phyloP scores from a whole-genome alignment of 2,329 filamentous ascomycete species.

The Thielaviopsis euricoi region DNA sequence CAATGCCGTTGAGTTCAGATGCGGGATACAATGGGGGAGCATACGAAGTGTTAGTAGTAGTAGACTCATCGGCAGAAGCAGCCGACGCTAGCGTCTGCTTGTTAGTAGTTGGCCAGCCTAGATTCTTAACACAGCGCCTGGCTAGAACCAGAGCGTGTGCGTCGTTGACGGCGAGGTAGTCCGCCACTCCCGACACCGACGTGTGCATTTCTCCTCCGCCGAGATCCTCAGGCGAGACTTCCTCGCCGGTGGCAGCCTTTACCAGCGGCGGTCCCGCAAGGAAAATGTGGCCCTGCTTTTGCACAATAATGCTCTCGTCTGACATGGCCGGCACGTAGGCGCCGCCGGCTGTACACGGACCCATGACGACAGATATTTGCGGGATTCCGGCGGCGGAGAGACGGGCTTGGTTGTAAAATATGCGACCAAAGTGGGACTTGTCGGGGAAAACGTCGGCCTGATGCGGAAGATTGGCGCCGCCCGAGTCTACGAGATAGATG shows the following conservation, averaged over 20 bases:
- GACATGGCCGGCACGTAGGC: slow-evolving; percentile 96
- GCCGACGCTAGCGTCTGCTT: slow-evolving; percentile 16
- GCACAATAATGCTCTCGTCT: slow-evolving; percentile 92
- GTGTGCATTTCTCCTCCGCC: slow-evolving; percentile 83
- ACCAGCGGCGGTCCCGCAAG: slow-evolving; percentile 86
- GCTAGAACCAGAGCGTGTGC: slow-evolving; percentile 80
- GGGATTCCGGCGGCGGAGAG: slow-evolving; percentile 84
- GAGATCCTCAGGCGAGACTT: slow-evolving; percentile 77
- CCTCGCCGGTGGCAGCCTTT: slow-evolving; percentile 88
- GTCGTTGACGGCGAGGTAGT: slow-evolving; percentile 89
- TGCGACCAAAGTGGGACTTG: slow-evolving; percentile 84
- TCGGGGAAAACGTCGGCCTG: slow-evolving; percentile 95
- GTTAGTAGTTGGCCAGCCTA: slow-evolving; percentile 60
- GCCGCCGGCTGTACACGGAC: slow-evolving; percentile 86
- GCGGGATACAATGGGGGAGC: slow-evolving; percentile 53
- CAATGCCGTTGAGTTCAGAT: slow-evolving; percentile 71
- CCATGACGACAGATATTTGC: slow-evolving; percentile 92
- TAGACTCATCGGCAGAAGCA: slow-evolving; percentile 14
- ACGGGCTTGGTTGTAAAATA: slow-evolving; percentile 94
- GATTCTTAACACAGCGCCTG: slow-evolving; percentile 66
- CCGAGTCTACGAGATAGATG: slow-evolving; percentile 92
- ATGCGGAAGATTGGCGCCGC: slow-evolving; percentile 85
- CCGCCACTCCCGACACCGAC: slow-evolving; percentile 79
- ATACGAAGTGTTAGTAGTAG: slow-evolving; percentile 15
- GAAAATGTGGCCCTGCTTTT: slow-evolving; percentile 94